Conservation (phyloP, 1,284 basidiomycete species). For the Schizophyllum amplum region DNA sequence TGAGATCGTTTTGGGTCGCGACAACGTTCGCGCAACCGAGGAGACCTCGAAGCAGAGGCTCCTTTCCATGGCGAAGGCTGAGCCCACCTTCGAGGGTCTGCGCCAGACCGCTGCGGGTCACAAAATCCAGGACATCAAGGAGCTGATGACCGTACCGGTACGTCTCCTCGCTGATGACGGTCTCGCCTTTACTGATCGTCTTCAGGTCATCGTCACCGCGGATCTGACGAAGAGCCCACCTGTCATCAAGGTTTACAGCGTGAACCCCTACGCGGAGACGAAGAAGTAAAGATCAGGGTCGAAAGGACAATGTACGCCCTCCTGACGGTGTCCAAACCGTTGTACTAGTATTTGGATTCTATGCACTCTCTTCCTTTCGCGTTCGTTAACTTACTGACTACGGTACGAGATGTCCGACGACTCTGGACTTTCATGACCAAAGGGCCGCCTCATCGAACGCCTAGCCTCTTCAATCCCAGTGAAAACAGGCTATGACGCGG, state of each 20-base stretch:
- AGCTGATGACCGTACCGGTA: constrained; percentile 86
- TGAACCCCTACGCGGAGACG: constrained; percentile 69
- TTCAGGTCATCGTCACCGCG: constrained; percentile 83
- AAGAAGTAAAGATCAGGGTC: constrained; percentile 26
- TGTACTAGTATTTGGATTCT: background rate
- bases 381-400: background rate
- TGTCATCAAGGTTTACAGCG: constrained; percentile 88
- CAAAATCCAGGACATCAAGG: constrained; percentile 87
- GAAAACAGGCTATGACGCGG: no score
- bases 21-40: constrained; percentile 30
- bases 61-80: constrained; percentile 63
- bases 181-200: constrained; percentile 8
- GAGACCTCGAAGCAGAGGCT: constrained; percentile 70
- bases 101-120: constrained; percentile 67
- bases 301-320: background rate
- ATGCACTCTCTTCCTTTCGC: background rate
- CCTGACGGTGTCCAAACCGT: background rate
- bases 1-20: constrained; percentile 72
- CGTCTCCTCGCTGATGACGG: constrained; percentile 21
- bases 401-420: background rate
- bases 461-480: background rate
- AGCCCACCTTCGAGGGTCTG: constrained; percentile 77
- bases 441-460: background rate
- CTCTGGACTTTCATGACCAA: background rate
- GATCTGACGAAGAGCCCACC: constrained; percentile 92